A percentile compares a stretch with the other conserved stretches of the same genome.
Conservation (phyloP, 2,329 filamentous ascomycete species). For the Rutstroemia sydowiana region DNA sequence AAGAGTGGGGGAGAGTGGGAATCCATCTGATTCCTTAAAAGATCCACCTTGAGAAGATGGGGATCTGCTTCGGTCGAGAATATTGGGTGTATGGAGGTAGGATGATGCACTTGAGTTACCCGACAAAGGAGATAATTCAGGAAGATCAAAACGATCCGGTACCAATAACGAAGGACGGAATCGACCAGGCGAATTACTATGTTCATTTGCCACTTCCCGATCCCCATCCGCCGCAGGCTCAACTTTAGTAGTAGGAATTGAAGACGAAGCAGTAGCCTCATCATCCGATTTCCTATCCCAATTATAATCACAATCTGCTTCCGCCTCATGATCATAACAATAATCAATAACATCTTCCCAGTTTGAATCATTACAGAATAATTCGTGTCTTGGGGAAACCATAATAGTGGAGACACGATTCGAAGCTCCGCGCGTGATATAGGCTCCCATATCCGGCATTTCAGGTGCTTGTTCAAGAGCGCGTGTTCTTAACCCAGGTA, state of each 20-base stretch:
- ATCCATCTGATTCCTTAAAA: constrained; percentile 53
- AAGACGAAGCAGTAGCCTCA: constrained; percentile 19
- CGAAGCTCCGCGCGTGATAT: background rate
- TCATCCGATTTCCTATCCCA: constrained; percentile 55
- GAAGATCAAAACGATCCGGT: constrained; percentile 23
- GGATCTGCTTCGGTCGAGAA: constrained; percentile 16
- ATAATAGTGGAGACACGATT: background rate
- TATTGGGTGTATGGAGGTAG: constrained; percentile 16
- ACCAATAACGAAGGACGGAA: constrained; percentile 28
- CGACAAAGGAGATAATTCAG: constrained; percentile 28
- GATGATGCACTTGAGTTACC: constrained; percentile 20
- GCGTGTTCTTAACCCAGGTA: constrained; percentile 32
- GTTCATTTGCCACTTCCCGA: constrained; percentile 23
- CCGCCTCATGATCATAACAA: constrained; percentile 61
- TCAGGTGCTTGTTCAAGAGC: constrained; percentile 9
- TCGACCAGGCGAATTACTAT: constrained; percentile 19
- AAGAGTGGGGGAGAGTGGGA: constrained; percentile 53
- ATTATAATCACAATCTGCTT: constrained; percentile 59
- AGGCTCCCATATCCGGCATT: constrained; percentile 2
- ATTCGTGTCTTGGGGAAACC: background rate
- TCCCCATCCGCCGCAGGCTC: constrained; percentile 12
- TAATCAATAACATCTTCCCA: constrained; percentile 67
- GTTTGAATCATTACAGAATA: constrained; percentile 37
- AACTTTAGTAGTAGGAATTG: constrained; percentile 24
- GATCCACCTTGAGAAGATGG: constrained; percentile 39